Conservation (phyloP, 352 stramenopile species). For the Globisporangium ultimum region DNA sequence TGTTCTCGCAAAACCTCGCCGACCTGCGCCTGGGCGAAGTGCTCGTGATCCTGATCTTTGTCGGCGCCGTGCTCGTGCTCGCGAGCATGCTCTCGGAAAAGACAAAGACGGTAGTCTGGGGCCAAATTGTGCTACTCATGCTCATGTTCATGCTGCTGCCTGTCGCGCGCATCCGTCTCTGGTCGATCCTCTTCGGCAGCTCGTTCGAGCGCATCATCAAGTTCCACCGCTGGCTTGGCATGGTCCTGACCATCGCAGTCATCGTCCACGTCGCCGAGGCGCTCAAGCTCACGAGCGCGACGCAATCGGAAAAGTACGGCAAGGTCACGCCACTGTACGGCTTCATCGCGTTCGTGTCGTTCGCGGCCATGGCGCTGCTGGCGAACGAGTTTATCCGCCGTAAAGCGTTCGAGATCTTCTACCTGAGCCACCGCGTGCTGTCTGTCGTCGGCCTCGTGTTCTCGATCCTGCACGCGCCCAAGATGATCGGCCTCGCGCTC, state of each 20-base stretch:
- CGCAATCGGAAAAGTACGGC: constrained; percentile 42
- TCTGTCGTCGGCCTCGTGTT: constrained; percentile 76
- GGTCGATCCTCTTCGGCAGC: constrained; percentile 65
- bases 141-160: constrained; percentile 83
- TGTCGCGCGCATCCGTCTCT: constrained; percentile 53
- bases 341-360: constrained; percentile 59
- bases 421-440: constrained; percentile 68
- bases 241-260: constrained; percentile 47
- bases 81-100: constrained; percentile 33
- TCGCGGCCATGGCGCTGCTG: constrained; percentile 47
- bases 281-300: constrained; percentile 35
- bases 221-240: constrained; percentile 81
- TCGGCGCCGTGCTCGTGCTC: constrained; percentile 41
- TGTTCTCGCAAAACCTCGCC: constrained; percentile 50
- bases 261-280: constrained; percentile 61
- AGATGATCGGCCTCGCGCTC: constrained; percentile 53
- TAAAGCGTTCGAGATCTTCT: constrained; percentile 72
- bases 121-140: constrained; percentile 58
- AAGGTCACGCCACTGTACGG: constrained; percentile 57
- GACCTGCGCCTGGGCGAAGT: constrained; percentile 63
- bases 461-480: constrained; percentile 60
- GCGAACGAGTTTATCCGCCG: constrained; percentile 66
- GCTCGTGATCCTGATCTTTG: constrained; percentile 63
- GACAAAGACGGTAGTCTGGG: constrained; percentile 36
- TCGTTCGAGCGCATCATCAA: constrained; percentile 83